Percentiles rank a stretch among this genome's conserved stretches.
Evolutionary conservation across 495 filamentous ascomycete species (phyloP).

Genomic region (Apiosordaria backusii): DNA sequence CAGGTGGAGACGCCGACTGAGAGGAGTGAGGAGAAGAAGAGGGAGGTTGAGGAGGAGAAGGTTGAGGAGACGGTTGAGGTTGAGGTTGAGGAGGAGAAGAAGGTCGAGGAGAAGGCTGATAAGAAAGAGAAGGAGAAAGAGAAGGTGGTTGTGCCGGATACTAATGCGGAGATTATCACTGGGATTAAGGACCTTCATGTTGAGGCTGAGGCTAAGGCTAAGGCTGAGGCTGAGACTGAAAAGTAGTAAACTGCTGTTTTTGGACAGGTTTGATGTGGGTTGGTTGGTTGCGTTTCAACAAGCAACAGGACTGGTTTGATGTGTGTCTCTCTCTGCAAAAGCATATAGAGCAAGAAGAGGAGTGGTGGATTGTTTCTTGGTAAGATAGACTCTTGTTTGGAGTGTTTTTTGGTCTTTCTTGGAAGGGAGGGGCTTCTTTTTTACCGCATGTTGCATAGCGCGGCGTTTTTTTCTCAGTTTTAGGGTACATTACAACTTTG

Average conservation of each 20-base stretch:
- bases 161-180: slow-evolving; percentile 48
- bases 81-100: slow-evolving; percentile 4
- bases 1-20: slow-evolving; percentile 19
- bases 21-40: neutral
- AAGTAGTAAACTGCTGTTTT: neutral
- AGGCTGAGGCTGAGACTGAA: neutral
- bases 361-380: slow-evolving; percentile 13
- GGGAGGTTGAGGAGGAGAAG: neutral
- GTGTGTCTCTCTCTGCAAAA: neutral
- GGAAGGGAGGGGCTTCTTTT: neutral
- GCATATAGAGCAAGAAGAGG: slow-evolving; percentile 7
- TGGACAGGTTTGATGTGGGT: neutral
- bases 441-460: slow-evolving; percentile 30
- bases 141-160: slow-evolving; percentile 32
- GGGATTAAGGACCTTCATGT: slow-evolving; percentile 44
- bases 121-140: slow-evolving; percentile 6
- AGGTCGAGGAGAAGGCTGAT: neutral
- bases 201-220: slow-evolving; percentile 26
- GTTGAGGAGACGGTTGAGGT: neutral
- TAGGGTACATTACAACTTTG: neutral
- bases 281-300: neutral
- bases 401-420: slow-evolving; percentile 1
- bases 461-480: slow-evolving; percentile 18
- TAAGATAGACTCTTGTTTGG: neutral
- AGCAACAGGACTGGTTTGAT: neutral